These are phyloP conservation scores for Pseudofabraea citricarpa DNA, from an alignment of 2,329 filamentous ascomycete species.

Conservation along the genomic window DNA sequence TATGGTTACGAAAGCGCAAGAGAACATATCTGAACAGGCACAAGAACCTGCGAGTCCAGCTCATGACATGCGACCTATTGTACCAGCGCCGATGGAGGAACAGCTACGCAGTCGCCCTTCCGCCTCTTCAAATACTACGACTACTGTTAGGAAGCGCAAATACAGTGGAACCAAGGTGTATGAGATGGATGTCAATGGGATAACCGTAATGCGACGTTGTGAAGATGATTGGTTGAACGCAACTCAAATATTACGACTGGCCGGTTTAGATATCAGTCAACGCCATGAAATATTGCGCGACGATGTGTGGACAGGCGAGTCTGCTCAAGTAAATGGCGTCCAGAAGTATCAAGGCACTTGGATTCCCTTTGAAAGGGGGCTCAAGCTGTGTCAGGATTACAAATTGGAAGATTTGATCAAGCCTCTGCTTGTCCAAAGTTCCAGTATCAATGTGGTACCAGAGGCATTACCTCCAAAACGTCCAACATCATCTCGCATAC, in stretches of 20 bases:
- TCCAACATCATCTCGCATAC: background rate
- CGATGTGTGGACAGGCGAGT: background rate
- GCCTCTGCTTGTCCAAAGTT: background rate
- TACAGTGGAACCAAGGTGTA: background rate
- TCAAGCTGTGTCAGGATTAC: background rate
- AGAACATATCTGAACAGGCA: too few relatives aligned
- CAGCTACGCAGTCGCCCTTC: background rate
- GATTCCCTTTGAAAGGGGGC: background rate
- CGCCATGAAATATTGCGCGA: background rate
- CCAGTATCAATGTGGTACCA: too few relatives aligned
- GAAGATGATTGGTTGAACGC: conserved; percentile 1
- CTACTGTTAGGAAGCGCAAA: too few relatives aligned
- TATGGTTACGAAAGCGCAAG: too few relatives aligned
- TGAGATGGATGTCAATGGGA: background rate
- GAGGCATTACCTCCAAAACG: too few relatives aligned
- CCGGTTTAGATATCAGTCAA: background rate
- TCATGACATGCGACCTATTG: too few relatives aligned
- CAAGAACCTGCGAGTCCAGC: too few relatives aligned
- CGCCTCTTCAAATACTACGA: background rate
- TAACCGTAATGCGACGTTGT: background rate
- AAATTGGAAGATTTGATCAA: background rate
- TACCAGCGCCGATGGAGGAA: too few relatives aligned
- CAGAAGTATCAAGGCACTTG: background rate
- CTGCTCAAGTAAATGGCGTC: background rate
- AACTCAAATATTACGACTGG: background rate